Percentiles rank a stretch among this genome's conserved stretches.
These are phyloP conservation scores for Penicillium goetzii DNA, from an alignment of 495 filamentous ascomycete species.

Conservation along the genomic window DNA sequence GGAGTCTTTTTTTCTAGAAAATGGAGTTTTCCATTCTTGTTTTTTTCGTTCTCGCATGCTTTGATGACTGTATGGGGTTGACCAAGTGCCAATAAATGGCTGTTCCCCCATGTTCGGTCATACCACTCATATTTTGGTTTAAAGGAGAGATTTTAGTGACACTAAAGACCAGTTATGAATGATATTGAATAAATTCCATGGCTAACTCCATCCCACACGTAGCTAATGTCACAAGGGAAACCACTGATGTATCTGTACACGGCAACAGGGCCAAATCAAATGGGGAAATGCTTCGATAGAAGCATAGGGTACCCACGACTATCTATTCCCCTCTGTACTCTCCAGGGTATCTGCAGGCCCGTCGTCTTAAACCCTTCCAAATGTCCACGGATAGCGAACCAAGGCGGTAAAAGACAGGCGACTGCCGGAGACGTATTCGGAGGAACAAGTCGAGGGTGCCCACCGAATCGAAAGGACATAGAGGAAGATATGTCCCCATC, in stretches of 20 bases:
- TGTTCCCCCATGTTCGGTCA: not conserved
- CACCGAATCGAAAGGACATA: constrained; percentile 13
- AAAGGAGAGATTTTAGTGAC: not conserved
- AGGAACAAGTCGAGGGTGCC: not conserved
- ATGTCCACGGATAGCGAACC: not conserved
- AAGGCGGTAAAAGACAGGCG: constrained; percentile 5
- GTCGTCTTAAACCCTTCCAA: not conserved
- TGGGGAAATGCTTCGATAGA: not conserved
- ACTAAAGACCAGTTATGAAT: constrained; percentile 15
- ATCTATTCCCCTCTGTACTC: not conserved
- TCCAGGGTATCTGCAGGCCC: constrained; percentile 16
- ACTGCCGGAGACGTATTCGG: not conserved
- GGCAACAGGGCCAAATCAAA: constrained; percentile 27
- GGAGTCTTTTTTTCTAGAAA: constrained; percentile 22
- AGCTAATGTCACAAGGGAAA: constrained; percentile 34
- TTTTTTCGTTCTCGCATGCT: constrained; percentile 1
- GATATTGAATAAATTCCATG: constrained; percentile 26
- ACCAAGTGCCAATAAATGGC: not conserved
- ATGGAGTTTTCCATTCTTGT: constrained; percentile 26
- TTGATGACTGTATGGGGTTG: not conserved
- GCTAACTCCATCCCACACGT: constrained; percentile 34
- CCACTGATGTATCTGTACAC: constrained; percentile 39
- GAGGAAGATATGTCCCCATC: not conserved
- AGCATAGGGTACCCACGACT: constrained; percentile 1
- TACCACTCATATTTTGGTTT: not conserved